Percentiles rank a stretch among this genome's conserved stretches.
These are phyloP conservation scores for Dendrobium huoshanense DNA, from an alignment of 106 monocot genomes.

Conservation along the genomic window DNA sequence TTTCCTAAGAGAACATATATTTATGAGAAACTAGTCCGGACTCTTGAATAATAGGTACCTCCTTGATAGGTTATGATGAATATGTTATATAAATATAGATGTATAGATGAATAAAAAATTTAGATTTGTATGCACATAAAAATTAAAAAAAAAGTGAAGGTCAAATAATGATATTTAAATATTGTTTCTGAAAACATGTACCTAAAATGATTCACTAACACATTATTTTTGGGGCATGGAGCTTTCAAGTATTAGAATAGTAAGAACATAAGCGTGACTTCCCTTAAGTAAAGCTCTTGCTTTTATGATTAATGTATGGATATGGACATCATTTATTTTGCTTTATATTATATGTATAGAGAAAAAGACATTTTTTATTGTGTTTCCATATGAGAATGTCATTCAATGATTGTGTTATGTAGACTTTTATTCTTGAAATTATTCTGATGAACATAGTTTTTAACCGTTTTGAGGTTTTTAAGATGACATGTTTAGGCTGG, in stretches of 20 bases:
- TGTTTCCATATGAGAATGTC: neutral
- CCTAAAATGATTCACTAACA: neutral
- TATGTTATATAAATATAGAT: too few relatives aligned
- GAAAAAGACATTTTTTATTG: neutral
- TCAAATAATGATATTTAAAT: neutral
- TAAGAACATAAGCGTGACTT: neutral
- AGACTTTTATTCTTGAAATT: neutral
- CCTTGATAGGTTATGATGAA: too few relatives aligned
- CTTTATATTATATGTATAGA: neutral
- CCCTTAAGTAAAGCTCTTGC: neutral
- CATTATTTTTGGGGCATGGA: neutral
- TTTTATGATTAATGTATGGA: neutral
- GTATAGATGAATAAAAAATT: too few relatives aligned
- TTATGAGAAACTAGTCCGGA: too few relatives aligned
- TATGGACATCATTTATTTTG: too few relatives aligned
- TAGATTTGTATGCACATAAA: too few relatives aligned
- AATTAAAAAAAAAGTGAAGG: too few relatives aligned
- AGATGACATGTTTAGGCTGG: constrained; percentile 28
- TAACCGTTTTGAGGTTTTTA: neutral
- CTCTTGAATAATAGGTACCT: too few relatives aligned
- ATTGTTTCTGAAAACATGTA: neutral
- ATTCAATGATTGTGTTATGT: neutral
- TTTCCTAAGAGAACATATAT: too few relatives aligned
- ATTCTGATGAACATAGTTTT: neutral
- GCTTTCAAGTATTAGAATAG: neutral